Conservation (phyloP, 1,284 basidiomycete genomes). For the Trametes pubescens region DNA sequence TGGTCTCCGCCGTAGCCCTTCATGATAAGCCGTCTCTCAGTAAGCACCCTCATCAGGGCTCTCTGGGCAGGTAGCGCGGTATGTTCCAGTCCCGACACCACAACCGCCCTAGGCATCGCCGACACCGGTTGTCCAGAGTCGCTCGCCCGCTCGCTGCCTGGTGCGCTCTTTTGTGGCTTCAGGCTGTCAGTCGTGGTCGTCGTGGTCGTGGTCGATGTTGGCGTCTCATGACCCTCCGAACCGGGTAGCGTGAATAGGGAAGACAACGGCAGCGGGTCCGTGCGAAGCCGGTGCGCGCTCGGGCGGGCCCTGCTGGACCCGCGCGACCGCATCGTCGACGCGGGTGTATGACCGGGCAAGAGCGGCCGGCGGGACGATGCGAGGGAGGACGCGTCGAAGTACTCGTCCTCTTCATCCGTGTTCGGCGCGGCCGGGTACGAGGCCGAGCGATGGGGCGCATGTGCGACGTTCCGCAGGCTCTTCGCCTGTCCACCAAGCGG, state of each 20-base stretch:
- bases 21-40: constrained; percentile 59
- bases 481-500: constrained; percentile 24
- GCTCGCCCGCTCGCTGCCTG: constrained; percentile 23
- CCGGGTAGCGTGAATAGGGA: constrained; percentile 30
- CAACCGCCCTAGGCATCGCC: constrained; percentile 65
- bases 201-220: constrained; percentile 1
- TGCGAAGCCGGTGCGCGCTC: constrained; percentile 32
- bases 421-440: constrained; percentile 32
- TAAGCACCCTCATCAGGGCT: constrained; percentile 61
- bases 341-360: constrained; percentile 27
- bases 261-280: constrained; percentile 38
- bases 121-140: constrained; percentile 32
- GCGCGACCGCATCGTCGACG: constrained; percentile 38
- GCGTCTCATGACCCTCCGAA: constrained; percentile 19
- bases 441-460: constrained; percentile 34
- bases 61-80: constrained; percentile 63
- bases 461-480: constrained; percentile 18
- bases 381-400: constrained; percentile 38
- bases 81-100: constrained; percentile 75
- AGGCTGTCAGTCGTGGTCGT: constrained; percentile 17
- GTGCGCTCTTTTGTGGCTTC: constrained; percentile 22
- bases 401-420: constrained; percentile 31
- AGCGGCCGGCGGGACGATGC: constrained; percentile 40
- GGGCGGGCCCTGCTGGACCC: constrained; percentile 30
- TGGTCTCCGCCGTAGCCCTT: constrained; percentile 41